phyloP scores from a whole-genome alignment of 495 filamentous ascomycete species.

The Letharia columbiana region DNA sequence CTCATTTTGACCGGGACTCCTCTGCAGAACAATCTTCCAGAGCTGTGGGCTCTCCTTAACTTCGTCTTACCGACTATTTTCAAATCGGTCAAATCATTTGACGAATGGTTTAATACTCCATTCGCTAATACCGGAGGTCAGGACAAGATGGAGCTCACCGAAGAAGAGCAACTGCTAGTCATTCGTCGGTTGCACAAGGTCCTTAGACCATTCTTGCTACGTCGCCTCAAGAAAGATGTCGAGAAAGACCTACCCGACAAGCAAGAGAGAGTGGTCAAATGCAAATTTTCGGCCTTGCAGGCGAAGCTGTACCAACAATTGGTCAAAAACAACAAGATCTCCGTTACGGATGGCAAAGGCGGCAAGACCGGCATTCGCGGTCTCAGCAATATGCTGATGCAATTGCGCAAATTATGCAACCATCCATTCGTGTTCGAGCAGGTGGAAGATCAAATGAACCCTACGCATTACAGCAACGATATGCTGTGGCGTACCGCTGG shows the following conservation, averaged over 20 bases:
- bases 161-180: conserved; percentile 98
- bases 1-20: conserved; percentile 96
- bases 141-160: conserved; percentile 95
- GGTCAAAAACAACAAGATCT: conserved; percentile 86
- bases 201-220: conserved; percentile 88
- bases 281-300: conserved; percentile 92
- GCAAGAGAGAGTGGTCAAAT: conserved; percentile 97
- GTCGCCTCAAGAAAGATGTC: conserved; percentile 98
- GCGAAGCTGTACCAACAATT: conserved; percentile 92
- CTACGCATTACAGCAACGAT: conserved; percentile 75
- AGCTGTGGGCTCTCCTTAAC: conserved; percentile 95
- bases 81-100: conserved; percentile 98
- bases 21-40: conserved; percentile 91
- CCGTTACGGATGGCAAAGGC: conserved; percentile 89
- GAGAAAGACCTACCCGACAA: conserved; percentile 98
- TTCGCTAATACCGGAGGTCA: conserved; percentile 97
- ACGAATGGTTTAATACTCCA: conserved; percentile 99
- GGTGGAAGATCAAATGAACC: conserved; percentile 97
- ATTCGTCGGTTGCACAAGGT: conserved; percentile 98
- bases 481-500: conserved; percentile 91
- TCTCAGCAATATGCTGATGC: conserved; percentile 99
- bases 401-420: conserved; percentile 96
- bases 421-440: conserved; percentile 98
- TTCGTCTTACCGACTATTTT: conserved; percentile 98
- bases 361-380: conserved; percentile 93